phyloP scores from a whole-genome alignment of 805 yeast species.

The Candida anglica region DNA sequence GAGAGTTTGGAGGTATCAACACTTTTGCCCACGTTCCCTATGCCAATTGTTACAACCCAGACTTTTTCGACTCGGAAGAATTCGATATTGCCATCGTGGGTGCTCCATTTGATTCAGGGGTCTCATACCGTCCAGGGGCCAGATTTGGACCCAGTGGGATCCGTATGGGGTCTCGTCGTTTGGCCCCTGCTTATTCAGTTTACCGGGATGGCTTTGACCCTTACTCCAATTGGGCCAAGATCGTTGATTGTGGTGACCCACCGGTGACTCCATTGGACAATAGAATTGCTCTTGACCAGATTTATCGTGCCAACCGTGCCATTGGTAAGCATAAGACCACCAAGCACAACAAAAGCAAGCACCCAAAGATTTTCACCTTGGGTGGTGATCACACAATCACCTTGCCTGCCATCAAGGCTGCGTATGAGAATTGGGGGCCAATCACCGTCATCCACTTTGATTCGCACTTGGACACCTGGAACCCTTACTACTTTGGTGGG shows the following conservation, averaged over 20 bases:
- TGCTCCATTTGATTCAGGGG: conserved; percentile 58
- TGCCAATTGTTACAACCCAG: conserved; percentile 13
- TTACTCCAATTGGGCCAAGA: conserved; percentile 36
- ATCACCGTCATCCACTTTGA: conserved; percentile 11
- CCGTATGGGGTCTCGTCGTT: conserved; percentile 43
- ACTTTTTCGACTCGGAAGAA: conserved; percentile 11
- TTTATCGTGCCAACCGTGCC: conserved; percentile 54
- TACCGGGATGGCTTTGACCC: conserved; percentile 33
- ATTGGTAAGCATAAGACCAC: conserved; percentile 16
- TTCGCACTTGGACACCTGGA: conserved; percentile 9
- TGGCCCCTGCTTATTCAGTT: conserved; percentile 17
- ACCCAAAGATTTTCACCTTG: conserved; percentile 9
- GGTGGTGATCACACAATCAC: conserved; percentile 12
- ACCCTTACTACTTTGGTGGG: conserved; percentile 7
- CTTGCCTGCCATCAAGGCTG: conserved; percentile 9
- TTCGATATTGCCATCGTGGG: conserved; percentile 55
- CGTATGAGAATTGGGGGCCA: conserved; percentile 9
- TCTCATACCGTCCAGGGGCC: conserved; percentile 54
- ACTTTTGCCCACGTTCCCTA: conserved; percentile 23
- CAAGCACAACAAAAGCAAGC: conserved; percentile 3
- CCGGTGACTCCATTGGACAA: conserved; percentile 69
- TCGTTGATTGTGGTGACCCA: conserved; percentile 67
- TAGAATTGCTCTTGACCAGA: conserved; percentile 56
- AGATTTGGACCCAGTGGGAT: conserved; percentile 57
- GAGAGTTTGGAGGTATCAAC: conserved; percentile 30